Evolutionary conservation across 2,329 filamentous ascomycete species (phyloP).

Genomic region (Xylariales sp.): DNA sequence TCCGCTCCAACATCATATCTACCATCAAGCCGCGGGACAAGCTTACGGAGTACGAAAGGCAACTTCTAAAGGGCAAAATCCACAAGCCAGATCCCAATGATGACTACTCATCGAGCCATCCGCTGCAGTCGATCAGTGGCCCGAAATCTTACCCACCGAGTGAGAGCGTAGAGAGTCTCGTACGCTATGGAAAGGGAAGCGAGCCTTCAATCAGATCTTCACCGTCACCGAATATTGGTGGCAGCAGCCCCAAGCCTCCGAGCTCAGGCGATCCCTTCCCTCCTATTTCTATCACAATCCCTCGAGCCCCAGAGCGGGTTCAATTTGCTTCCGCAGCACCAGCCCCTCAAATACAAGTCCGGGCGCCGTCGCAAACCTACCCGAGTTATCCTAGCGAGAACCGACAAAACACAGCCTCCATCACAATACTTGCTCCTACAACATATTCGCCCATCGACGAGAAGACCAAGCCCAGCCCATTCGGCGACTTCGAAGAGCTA

Average conservation of each 20-base stretch:
- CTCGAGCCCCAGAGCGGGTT: conserved; percentile 24
- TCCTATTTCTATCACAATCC: conserved; percentile 13
- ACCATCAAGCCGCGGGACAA: conserved; percentile 48
- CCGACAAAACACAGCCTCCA: conserved; percentile 24
- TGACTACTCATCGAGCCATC: conserved; percentile 27
- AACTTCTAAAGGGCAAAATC: conserved; percentile 33
- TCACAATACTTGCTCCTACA: conserved; percentile 40
- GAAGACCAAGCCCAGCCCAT: conserved; percentile 11
- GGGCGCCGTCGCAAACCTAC: conserved; percentile 27
- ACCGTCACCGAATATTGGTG: conserved; percentile 1
- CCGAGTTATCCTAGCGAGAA: conserved; percentile 32
- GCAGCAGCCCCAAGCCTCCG: conserved; percentile 25
- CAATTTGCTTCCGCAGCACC: conserved; percentile 20
- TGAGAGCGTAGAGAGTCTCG: conserved; percentile 29
- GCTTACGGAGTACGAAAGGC: conserved; percentile 40
- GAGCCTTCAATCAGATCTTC: conserved; percentile 18
- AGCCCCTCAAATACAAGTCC: conserved; percentile 15
- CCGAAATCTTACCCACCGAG: conserved; percentile 23
- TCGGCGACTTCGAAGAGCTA: conserved; percentile 21
- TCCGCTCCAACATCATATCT: conserved; percentile 58
- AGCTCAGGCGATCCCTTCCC: conserved; percentile 27
- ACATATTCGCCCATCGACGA: conserved; percentile 33
- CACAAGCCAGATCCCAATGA: conserved; percentile 12
- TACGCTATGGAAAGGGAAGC: conserved; percentile 26
- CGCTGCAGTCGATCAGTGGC: conserved; percentile 27